A percentile compares a stretch with the other conserved stretches of the same genome.
phyloP scores from a whole-genome alignment of 352 stramenopile species.

The Phytophthora lateralis region DNA sequence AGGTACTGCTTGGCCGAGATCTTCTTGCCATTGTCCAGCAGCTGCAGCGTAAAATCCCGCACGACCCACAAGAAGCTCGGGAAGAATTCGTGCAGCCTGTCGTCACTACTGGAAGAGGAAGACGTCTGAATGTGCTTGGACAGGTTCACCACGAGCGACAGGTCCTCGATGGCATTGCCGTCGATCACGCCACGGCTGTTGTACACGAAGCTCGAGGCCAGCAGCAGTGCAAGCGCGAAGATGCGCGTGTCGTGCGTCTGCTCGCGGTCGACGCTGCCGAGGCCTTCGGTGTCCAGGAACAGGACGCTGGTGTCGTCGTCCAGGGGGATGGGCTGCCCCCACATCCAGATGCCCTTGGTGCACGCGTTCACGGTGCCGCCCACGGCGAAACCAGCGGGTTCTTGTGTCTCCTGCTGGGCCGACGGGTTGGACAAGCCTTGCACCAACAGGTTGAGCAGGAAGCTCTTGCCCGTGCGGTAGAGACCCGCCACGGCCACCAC shows the following conservation, averaged over 20 bases:
- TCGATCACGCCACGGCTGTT: slow-evolving; percentile 92
- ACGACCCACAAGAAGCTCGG: slow-evolving; percentile 91
- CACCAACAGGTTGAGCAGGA: slow-evolving; percentile 88
- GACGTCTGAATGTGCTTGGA: slow-evolving; percentile 91
- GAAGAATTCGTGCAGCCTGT: slow-evolving; percentile 81
- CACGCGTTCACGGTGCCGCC: slow-evolving; percentile 88
- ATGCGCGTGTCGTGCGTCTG: slow-evolving; percentile 92
- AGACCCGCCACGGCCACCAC: slow-evolving; percentile 87
- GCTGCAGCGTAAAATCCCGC: slow-evolving; percentile 88
- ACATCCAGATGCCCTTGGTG: slow-evolving; percentile 94
- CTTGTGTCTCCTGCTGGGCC: slow-evolving; percentile 6
- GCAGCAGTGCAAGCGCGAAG: slow-evolving; percentile 87
- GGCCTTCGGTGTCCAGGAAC: slow-evolving; percentile 91
- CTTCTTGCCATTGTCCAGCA: slow-evolving; percentile 86
- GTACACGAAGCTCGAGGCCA: slow-evolving; percentile 91
- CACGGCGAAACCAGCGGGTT: slow-evolving; percentile 70
- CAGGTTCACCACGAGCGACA: slow-evolving; percentile 92
- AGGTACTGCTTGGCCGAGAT: slow-evolving; percentile 91
- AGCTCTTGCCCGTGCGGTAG: slow-evolving; percentile 92
- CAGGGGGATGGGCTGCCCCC: slow-evolving; percentile 76
- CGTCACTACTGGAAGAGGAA: slow-evolving; percentile 25
- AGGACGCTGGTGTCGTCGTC: slow-evolving; percentile 75
- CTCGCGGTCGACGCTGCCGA: slow-evolving; percentile 81
- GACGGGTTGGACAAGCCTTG: slow-evolving; percentile 21
- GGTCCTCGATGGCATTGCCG: slow-evolving; percentile 86